These are phyloP conservation scores for Fragilariopsis cylindrus DNA, from an alignment of 108 stramenopile genomes.

Conservation along the genomic window DNA sequence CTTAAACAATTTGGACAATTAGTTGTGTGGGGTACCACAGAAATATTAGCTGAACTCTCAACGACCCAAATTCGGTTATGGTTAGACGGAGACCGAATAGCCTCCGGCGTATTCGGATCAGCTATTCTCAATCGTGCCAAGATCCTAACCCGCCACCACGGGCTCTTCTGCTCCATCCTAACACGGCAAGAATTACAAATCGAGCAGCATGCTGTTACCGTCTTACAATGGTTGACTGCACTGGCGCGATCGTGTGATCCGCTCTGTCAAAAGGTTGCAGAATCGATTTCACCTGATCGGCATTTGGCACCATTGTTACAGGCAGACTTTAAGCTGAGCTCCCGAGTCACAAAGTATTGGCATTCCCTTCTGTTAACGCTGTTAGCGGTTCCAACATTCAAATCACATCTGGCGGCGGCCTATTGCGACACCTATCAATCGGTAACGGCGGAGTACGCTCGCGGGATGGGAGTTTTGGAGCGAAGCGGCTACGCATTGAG, in stretches of 20 bases:
- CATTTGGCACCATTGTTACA: slow-evolving; percentile 66
- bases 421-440: slow-evolving; percentile 86
- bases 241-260: slow-evolving; percentile 78
- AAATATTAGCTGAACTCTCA: slow-evolving; percentile 66
- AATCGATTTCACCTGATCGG: slow-evolving; percentile 46
- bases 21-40: slow-evolving; percentile 82
- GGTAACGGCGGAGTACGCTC: slow-evolving; percentile 78
- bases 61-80: slow-evolving; percentile 55
- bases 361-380: slow-evolving; percentile 89
- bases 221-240: slow-evolving; percentile 64
- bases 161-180: slow-evolving; percentile 65
- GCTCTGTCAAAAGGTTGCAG: slow-evolving; percentile 61
- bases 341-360: slow-evolving; percentile 65
- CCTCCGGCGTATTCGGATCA: slow-evolving; percentile 55
- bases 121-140: slow-evolving; percentile 64
- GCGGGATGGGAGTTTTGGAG: slow-evolving; percentile 87
- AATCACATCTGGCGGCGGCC: slow-evolving; percentile 83
- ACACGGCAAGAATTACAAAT: slow-evolving; percentile 60
- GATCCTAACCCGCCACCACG: slow-evolving; percentile 41
- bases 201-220: slow-evolving; percentile 72
- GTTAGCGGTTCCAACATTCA: slow-evolving; percentile 92
- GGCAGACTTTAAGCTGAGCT: slow-evolving; percentile 73
- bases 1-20: slow-evolving; percentile 69
- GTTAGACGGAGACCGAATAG: slow-evolving; percentile 73
- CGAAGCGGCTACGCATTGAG: slow-evolving; percentile 77